phyloP scores from a whole-genome alignment of 1,139 yeast species.

The Sugiyamaella paludigena region DNA sequence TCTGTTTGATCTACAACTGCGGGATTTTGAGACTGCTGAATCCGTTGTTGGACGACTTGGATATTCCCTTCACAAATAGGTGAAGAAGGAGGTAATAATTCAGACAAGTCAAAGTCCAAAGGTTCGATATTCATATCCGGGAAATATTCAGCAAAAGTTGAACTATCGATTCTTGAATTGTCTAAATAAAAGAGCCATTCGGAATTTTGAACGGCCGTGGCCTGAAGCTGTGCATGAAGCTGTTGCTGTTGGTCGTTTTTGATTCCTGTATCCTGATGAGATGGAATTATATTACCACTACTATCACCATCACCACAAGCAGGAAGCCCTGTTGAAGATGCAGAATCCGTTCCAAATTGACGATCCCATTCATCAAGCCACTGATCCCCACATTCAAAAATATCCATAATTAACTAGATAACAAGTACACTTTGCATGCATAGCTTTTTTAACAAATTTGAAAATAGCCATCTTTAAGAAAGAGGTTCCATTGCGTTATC shows the following conservation, averaged over 20 bases:
- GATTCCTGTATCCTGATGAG: neutral
- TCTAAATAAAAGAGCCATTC: conserved; percentile 5
- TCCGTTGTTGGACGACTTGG: no score
- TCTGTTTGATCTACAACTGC: no score
- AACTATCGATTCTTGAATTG: neutral
- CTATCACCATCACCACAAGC: neutral
- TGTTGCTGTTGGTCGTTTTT: neutral
- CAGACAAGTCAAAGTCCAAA: neutral
- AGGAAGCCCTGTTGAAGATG: neutral
- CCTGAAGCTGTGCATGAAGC: neutral
- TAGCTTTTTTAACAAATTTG: no score
- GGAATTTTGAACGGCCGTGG: neutral
- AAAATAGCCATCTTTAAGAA: no score
- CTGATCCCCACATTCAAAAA: conserved; percentile 12
- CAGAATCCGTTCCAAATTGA: neutral
- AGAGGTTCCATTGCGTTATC: no score
- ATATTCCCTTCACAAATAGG: no score
- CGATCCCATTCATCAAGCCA: conserved; percentile 7
- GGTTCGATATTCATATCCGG: conserved; percentile 3
- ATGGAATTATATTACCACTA: no score
- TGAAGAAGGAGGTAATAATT: no score
- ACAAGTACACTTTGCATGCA: neutral
- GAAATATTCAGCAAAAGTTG: conserved; percentile 2
- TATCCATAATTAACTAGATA: conserved; percentile 6
- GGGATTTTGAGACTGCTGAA: no score